These are phyloP conservation scores for Candida suzukii DNA, from an alignment of 805 yeast genomes.

Conservation along the genomic window DNA sequence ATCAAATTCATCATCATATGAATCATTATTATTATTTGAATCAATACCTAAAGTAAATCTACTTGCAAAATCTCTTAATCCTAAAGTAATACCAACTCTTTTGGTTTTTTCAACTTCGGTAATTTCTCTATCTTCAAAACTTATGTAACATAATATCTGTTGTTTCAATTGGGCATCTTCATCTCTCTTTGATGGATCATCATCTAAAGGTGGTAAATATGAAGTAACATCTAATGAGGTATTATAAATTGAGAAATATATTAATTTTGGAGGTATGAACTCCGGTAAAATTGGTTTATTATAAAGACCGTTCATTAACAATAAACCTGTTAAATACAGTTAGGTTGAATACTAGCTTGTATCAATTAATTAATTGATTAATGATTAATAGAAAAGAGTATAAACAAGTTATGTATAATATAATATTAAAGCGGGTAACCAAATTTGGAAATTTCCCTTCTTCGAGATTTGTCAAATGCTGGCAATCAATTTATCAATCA, in stretches of 20 bases:
- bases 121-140: slow-evolving; percentile 12
- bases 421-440: too few species aligned
- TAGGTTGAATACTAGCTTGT: too few species aligned
- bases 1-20: neutral
- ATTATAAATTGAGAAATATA: slow-evolving; percentile 17
- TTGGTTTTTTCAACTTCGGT: slow-evolving; percentile 14
- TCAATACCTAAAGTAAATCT: slow-evolving; percentile 10
- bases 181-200: too few species aligned
- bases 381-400: too few species aligned
- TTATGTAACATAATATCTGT: slow-evolving; percentile 19
- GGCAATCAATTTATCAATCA: too few species aligned
- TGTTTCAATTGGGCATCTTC: slow-evolving; percentile 4
- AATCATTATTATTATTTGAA: neutral
- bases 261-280: slow-evolving; percentile 9
- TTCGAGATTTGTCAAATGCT: too few species aligned
- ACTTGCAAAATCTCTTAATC: slow-evolving; percentile 18
- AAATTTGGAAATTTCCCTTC: too few species aligned
- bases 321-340: neutral
- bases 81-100: slow-evolving; percentile 20
- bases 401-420: too few species aligned
- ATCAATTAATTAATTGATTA: too few species aligned
- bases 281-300: neutral
- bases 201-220: too few species aligned
- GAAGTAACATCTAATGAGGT: slow-evolving; percentile 2
- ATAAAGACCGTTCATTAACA: neutral